Evolutionary conservation across 2,329 filamentous ascomycete species (phyloP), one percentile per base, ranked within the genome.

Genomic region (Teratosphaeria zuluensis): DNA sequence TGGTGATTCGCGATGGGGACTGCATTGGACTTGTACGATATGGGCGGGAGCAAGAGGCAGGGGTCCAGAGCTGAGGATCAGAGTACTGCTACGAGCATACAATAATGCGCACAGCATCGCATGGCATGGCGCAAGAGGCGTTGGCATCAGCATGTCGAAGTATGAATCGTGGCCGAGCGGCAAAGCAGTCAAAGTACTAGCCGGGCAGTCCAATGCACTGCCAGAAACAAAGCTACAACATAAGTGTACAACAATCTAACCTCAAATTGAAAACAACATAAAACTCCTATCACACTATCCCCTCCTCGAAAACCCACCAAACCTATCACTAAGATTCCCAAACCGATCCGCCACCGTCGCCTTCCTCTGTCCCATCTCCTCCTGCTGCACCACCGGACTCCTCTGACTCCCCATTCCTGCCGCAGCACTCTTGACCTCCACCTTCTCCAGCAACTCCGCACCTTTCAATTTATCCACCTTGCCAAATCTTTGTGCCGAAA

Each of bases 401-500:
- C 19, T 32, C 32, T 57, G 59, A 24, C 57, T 61, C 19, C 31
- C 33, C 54, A 55, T 51, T 4, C 38, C 21, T n/a, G 24, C 24
- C 24, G 24, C 24, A 28, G 24, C 54, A 54, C 53, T 38, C 53
- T 51, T 61, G 62, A 63, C 24, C 63, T 65, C 46, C 2, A 75
- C 71, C 88, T 99, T 99, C 76, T 97, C 92, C n/a, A 99, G 75
- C 62, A 99, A 72, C 48, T 90, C 79, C 0, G 92, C 90, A 0
- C 92, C 94, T 71, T 95, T 95, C 72, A 95, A 80, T 56, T 90
- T 88, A 75, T 97, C 90, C 35, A 99, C 95, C 57, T 90, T 86
- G 16, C 91, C 89, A 71, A 96, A 99, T 72, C 96, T 95, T 76
- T 89, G 92, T 75, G 96, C 96, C 56, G 91, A 80, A 14, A 87